Evolutionary conservation across 148 eudicot species (phyloP).

Genomic region (Persicaria tinctoria): DNA sequence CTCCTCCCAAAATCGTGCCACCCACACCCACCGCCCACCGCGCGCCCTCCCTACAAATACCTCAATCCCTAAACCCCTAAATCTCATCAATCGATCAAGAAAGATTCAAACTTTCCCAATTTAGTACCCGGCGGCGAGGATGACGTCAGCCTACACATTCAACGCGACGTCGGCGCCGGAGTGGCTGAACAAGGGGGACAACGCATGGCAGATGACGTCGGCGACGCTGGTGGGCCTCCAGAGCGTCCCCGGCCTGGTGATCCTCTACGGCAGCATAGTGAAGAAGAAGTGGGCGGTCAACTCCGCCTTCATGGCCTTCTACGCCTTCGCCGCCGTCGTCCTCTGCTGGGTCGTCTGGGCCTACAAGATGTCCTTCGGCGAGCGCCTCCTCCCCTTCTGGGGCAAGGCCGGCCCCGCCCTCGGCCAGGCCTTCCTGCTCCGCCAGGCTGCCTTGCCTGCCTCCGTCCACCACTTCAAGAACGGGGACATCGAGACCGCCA

Average conservation of each 20-base stretch:
- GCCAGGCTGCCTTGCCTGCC: conserved; percentile 33
- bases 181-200: conserved; percentile 79
- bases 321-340: conserved; percentile 64
- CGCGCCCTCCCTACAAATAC: neutral
- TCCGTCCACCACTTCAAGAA: conserved; percentile 16
- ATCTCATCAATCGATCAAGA: neutral
- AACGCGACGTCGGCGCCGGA: conserved; percentile 19
- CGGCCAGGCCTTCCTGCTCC: conserved; percentile 31
- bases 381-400: conserved; percentile 56
- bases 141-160: conserved; percentile 24
- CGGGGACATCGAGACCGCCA: conserved; percentile 17
- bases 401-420: conserved; percentile 44
- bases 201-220: conserved; percentile 61
- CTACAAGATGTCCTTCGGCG: conserved; percentile 64
- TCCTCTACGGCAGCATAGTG: conserved; percentile 56
- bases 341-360: conserved; percentile 65
- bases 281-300: conserved; percentile 78
- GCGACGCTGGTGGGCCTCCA: conserved; percentile 64
- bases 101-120: neutral
- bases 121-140: neutral
- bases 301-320: conserved; percentile 71
- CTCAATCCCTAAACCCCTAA: neutral
- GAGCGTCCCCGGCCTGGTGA: conserved; percentile 53
- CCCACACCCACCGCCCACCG: neutral
- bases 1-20: neutral